Base-by-base conservation (phyloP, 192 early-diverging fungal genomes). In the Cladochytrium replicatum region DNA sequence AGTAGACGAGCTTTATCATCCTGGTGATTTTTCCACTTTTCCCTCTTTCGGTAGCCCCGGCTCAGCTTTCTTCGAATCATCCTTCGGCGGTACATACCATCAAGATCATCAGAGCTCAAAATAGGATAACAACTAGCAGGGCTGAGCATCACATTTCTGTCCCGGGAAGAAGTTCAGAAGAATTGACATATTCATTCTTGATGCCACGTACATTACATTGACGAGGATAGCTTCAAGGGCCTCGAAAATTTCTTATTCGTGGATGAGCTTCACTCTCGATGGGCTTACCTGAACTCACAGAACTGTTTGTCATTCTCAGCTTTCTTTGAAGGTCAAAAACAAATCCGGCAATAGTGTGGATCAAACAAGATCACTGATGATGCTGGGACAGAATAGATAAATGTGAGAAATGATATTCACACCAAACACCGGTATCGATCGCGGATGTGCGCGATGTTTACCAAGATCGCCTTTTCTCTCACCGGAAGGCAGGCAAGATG, bases 41-140 rank as follows among this genome's bases (percentile, higher is more conserved):
- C n/a, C n/a, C n/a, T n/a, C n/a, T n/a, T n/a, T n/a, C n/a, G n/a
- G n/a, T n/a, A n/a, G n/a, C n/a, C n/a, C n/a, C n/a, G n/a, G n/a
- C n/a, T n/a, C n/a, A n/a, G n/a, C n/a, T n/a, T n/a, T n/a, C n/a
- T n/a, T n/a, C n/a, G n/a, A n/a, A n/a, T n/a, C n/a, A n/a, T n/a
- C n/a, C n/a, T n/a, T n/a, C n/a, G n/a, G n/a, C n/a, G n/a, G n/a
- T n/a, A n/a, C n/a, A 94, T 86, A 19, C 69, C 84, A 0, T 86
- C 91, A 32, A 94, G 58, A 50, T 94, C 91, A 28, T 94, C 89
- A 67, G 91, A 88, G 69, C 70, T 55, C n/a, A n/a, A 25, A 30
- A 11, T 32, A 6, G 29, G n/a, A 11, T 31, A 11, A 26, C 17
- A 40, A 58, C 23, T 9, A 7, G 5, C 1, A 13, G 4, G 15